Conservation (phyloP, 2,329 filamentous ascomycete species). For the Penicillium italicum region DNA sequence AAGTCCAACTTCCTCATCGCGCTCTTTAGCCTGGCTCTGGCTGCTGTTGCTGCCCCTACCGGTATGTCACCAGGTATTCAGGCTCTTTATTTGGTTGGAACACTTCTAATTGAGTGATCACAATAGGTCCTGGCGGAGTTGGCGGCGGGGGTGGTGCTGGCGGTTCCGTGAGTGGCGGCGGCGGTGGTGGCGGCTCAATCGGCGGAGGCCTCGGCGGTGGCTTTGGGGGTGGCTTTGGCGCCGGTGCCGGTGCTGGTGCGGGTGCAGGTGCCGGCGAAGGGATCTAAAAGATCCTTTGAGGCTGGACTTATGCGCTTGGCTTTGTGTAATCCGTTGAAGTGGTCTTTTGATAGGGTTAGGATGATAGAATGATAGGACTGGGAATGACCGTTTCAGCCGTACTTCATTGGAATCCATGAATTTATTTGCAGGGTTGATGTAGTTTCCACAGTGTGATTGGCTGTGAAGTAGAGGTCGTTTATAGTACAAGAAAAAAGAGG, state of each 20-base stretch:
- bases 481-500: background rate
- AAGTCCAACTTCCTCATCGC: conserved; percentile 5
- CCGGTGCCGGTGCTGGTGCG: background rate
- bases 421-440: background rate
- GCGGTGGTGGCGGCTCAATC: conserved; percentile 2
- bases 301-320: background rate
- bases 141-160: background rate
- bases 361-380: background rate
- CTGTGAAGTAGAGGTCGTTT: background rate
- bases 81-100: too few relatives aligned
- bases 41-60: conserved; percentile 4
- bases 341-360: background rate
- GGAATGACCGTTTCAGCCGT: background rate
- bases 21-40: conserved; percentile 2
- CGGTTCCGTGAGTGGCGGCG: background rate
- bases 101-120: background rate
- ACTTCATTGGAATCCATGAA: background rate
- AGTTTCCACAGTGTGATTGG: too few relatives aligned
- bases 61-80: background rate
- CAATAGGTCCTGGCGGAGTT: background rate
- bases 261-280: background rate
- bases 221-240: conserved; percentile 1
- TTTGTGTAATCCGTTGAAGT: background rate
- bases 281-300: background rate
- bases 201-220: conserved; percentile 2